These are phyloP conservation scores for Leccinum solheimii DNA, from an alignment of 1,284 basidiomycete genomes.

Conservation along the genomic window DNA sequence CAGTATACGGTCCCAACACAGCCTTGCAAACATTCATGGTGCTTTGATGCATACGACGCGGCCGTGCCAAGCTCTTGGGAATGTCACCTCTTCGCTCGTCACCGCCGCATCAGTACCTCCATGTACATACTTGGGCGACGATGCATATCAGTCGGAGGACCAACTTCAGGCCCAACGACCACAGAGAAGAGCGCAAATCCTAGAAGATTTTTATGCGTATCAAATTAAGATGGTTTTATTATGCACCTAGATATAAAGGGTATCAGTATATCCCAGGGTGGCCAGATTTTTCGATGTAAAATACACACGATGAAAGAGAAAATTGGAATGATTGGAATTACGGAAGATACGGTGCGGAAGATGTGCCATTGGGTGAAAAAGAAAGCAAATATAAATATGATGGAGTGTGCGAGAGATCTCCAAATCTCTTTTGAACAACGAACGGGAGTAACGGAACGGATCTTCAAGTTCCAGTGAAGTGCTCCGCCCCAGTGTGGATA, in stretches of 20 bases:
- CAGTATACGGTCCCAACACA: not conserved
- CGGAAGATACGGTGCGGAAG: slow-evolving; percentile 16
- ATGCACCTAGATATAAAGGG: slow-evolving; percentile 15
- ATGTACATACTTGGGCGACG: not conserved
- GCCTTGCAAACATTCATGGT: not conserved
- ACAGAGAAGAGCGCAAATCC: not conserved
- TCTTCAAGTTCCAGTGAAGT: slow-evolving; percentile 33
- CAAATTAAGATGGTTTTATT: slow-evolving; percentile 19
- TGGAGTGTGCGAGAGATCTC: slow-evolving; percentile 12
- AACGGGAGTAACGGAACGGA: slow-evolving; percentile 20
- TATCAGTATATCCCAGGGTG: slow-evolving; percentile 18
- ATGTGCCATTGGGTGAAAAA: slow-evolving; percentile 11
- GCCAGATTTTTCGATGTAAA: slow-evolving; percentile 16
- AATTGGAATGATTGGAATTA: not conserved
- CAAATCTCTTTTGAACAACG: slow-evolving; percentile 14
- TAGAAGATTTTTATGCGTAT: slow-evolving; percentile 8
- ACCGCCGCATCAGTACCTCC: not conserved
- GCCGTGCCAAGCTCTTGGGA: not conserved
- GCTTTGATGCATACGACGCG: not conserved
- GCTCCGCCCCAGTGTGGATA: slow-evolving; percentile 13
- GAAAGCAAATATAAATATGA: not conserved
- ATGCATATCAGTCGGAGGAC: not conserved
- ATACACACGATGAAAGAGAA: slow-evolving; percentile 21
- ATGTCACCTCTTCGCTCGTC: not conserved
- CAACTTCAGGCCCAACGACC: not conserved